phyloP scores from a whole-genome alignment of 768 basidiomycete genomes.

The Termitomyces sp. region DNA sequence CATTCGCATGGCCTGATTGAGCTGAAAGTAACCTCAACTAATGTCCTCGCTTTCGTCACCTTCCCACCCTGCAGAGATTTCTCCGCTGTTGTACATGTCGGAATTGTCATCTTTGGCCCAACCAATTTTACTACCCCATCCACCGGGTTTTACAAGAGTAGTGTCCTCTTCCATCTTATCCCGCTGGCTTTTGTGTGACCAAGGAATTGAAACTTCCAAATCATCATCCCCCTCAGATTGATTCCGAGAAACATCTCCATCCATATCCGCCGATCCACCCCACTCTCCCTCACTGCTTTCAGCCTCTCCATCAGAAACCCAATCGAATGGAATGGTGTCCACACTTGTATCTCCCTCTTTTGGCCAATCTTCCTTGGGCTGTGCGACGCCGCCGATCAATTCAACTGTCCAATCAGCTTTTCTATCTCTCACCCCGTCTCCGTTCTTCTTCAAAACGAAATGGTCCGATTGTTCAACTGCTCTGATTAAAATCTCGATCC shows the following conservation, averaged over 20 bases:
- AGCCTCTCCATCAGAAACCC: conserved; percentile 34
- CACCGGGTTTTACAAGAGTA: background rate
- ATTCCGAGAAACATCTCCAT: conserved; percentile 38
- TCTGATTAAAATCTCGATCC: conserved; percentile 49
- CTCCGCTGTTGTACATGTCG: conserved; percentile 20
- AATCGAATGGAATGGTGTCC: conserved; percentile 38
- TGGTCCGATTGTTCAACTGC: conserved; percentile 39
- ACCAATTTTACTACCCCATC: background rate
- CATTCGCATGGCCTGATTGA: background rate
- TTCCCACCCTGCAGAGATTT: conserved; percentile 38
- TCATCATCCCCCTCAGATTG: conserved; percentile 32
- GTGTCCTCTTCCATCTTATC: conserved; percentile 3
- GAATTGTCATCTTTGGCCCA: conserved; percentile 4
- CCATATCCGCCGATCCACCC: conserved; percentile 29
- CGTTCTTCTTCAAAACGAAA: conserved; percentile 32
- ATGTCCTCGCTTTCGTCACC: conserved; percentile 39
- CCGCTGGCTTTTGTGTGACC: conserved; percentile 9
- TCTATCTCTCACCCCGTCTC: conserved; percentile 25
- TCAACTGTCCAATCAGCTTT: conserved; percentile 39
- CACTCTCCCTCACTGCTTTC: conserved; percentile 23
- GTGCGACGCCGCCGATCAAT: conserved; percentile 32
- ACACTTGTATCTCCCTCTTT: conserved; percentile 27
- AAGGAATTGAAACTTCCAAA: conserved; percentile 17
- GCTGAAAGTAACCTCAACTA: conserved; percentile 15
- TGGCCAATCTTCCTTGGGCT: conserved; percentile 25